phyloP scores from a whole-genome alignment of 2,329 filamentous ascomycete genomes.

The Hymenoscyphus salicellus region DNA sequence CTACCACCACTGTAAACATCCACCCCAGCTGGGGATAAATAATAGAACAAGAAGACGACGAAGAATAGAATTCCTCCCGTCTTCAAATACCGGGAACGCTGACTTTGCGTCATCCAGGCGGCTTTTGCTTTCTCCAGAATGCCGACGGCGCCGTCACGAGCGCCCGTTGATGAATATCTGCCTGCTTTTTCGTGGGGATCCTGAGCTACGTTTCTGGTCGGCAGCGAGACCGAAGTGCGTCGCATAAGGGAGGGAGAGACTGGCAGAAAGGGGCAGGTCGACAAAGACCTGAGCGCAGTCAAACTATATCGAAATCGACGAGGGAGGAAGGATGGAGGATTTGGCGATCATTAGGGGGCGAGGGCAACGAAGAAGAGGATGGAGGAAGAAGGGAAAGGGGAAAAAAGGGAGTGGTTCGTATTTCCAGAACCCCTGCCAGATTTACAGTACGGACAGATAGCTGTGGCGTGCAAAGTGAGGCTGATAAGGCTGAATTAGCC shows the following conservation, averaged over 20 bases:
- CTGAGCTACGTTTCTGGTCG: conserved; percentile 57
- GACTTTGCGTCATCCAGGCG: conserved; percentile 60
- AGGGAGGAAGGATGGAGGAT: conserved; percentile 11
- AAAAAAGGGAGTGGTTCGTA: conserved; percentile 5
- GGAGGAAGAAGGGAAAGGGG: conserved; percentile 15
- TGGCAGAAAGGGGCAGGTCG: conserved; percentile 13
- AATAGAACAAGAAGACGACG: conserved; percentile 61
- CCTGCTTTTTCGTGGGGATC: conserved; percentile 65
- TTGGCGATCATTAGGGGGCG: conserved; percentile 6
- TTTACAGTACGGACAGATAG: neutral
- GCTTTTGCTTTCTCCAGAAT: conserved; percentile 55
- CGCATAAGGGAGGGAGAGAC: conserved; percentile 48
- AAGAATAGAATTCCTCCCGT: conserved; percentile 60
- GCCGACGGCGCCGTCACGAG: conserved; percentile 39
- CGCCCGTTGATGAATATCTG: conserved; percentile 52
- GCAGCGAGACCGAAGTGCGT: conserved; percentile 63
- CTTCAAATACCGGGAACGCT: conserved; percentile 64
- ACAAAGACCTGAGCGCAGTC: conserved; percentile 9
- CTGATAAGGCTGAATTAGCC: neutral
- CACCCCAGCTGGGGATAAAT: conserved; percentile 56
- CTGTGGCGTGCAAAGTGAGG: neutral
- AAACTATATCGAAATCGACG: conserved; percentile 8
- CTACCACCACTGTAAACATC: conserved; percentile 30
- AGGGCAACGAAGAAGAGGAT: conserved; percentile 1
- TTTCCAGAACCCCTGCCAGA: neutral